These are phyloP conservation scores for Colletotrichum coccodes DNA, from an alignment of 2,329 filamentous ascomycete genomes.

Conservation along the genomic window DNA sequence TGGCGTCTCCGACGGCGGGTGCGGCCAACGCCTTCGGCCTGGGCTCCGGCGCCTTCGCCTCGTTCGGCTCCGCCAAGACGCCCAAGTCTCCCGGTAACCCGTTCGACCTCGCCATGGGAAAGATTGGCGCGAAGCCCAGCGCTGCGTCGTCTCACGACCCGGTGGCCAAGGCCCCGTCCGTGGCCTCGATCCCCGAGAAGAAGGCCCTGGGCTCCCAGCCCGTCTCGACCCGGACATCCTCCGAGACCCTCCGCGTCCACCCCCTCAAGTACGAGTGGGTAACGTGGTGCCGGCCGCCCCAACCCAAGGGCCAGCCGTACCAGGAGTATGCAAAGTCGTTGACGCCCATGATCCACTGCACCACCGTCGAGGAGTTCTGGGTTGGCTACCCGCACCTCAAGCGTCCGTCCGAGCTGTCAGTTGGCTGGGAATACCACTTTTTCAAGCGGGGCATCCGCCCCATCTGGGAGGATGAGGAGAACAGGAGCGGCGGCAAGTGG, in stretches of 20 bases:
- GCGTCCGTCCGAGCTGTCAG: conserved; percentile 85
- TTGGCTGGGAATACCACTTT: conserved; percentile 97
- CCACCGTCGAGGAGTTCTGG: conserved; percentile 91
- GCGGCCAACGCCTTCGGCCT: conserved; percentile 92
- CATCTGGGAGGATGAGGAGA: conserved; percentile 98
- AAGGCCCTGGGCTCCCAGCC: conserved; percentile 43
- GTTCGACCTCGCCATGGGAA: conserved; percentile 78
- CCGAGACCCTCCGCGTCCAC: conserved; percentile 31
- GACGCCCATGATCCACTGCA: conserved; percentile 83
- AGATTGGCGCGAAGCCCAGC: conserved; percentile 60
- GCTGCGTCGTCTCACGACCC: conserved; percentile 47
- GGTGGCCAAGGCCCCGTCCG: conserved; percentile 52
- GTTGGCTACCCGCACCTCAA: conserved; percentile 89
- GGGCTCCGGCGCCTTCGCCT: conserved; percentile 94
- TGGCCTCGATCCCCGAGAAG: conserved; percentile 67
- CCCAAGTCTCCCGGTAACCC: conserved; percentile 86
- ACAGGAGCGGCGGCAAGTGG: conserved; percentile 97
- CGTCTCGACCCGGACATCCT: conserved; percentile 30
- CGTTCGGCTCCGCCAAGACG: conserved; percentile 89
- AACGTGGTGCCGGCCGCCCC: conserved; percentile 96
- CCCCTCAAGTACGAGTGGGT: conserved; percentile 87
- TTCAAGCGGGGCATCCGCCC: conserved; percentile 97
- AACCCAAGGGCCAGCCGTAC: conserved; percentile 89
- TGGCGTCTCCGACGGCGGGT: conserved; percentile 79
- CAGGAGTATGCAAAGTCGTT: conserved; percentile 97